Evolutionary conservation across 352 stramenopile species (phyloP).

Genomic region (Pythium scleroteichum): DNA sequence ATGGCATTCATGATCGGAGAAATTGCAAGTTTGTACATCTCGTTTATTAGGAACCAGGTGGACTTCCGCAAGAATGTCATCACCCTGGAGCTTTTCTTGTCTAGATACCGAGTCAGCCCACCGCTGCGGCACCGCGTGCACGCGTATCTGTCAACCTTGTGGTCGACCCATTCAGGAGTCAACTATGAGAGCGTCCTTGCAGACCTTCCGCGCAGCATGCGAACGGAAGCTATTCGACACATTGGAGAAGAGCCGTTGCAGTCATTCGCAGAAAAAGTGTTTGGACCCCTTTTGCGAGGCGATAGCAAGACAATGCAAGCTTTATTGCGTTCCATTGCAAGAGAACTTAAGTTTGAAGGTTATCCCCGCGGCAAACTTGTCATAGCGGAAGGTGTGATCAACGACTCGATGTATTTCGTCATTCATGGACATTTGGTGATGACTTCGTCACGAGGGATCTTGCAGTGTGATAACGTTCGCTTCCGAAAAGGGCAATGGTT

Average conservation of each 20-base stretch:
- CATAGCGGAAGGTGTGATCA: constrained; percentile 45
- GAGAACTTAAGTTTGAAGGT: constrained; percentile 46
- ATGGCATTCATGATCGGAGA: constrained; percentile 79
- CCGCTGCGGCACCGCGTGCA: constrained; percentile 47
- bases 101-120: constrained; percentile 42
- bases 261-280: constrained; percentile 35
- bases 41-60: constrained; percentile 61
- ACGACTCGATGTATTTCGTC: constrained; percentile 58
- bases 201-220: constrained; percentile 45
- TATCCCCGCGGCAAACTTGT: constrained; percentile 53
- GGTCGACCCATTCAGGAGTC: constrained; percentile 53
- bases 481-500: constrained; percentile 48
- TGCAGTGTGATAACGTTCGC: constrained; percentile 1
- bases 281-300: constrained; percentile 29
- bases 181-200: constrained; percentile 58
- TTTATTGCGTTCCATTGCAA: constrained; percentile 21
- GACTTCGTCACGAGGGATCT: constrained; percentile 6
- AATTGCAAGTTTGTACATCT: constrained; percentile 69
- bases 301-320: constrained; percentile 15
- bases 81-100: constrained; percentile 47
- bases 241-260: constrained; percentile 44
- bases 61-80: constrained; percentile 70
- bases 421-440: constrained; percentile 43
- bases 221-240: constrained; percentile 43
- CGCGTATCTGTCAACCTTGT: constrained; percentile 52